Base-by-base conservation (phyloP, 2,329 filamentous ascomycete species). In the Taxawa tesnikishii region DNA sequence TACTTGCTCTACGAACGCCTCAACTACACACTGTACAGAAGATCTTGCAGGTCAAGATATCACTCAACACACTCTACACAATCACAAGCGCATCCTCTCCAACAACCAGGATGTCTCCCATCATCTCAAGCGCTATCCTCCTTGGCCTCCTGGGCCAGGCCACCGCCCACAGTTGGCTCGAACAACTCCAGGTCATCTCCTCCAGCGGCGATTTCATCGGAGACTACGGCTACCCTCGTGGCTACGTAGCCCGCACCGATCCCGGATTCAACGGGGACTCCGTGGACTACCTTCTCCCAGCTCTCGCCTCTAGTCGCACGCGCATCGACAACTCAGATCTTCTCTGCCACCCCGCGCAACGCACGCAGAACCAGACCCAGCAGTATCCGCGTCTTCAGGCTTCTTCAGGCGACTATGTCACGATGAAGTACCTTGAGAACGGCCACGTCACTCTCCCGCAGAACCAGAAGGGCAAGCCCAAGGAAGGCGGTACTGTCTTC, bases 161-260 rank as follows among this genome's bases (percentile, higher is more conserved):
- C 14, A 37, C 40, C 16, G 77, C 73, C 21, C 88, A 94, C 58
- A 79, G 75, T 12, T 94, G 87, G 87, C 69, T 88, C 29, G 85
- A 94, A 57, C 65, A 78, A 46, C 64, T 88, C 30, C 71, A 66
- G 39, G 73, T 75, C 36, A 75, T 94, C 51, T 72, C 75, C 32
- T 54, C 71, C 16, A 80, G 84, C 46, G 87, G 85, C 33, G 73
- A 73, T 19, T 83, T 85, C 51, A 62, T 76, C 13, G 80, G 80
- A 16, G 54, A 67, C 6, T 62, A 71, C 15, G 88, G 88, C 18
- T 94, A 78, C 51, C 62, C 79, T n/a, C 78, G 85, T 41, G 78
- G 75, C 28, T 83, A 75, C 48, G 55, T 75, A 11, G 55, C 68
- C 18, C 74, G 83, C 39, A 64, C 57, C 5, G 53, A 62, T 24